phyloP scores from a whole-genome alignment of 345 rosid species.

The Camelina neglecta region DNA sequence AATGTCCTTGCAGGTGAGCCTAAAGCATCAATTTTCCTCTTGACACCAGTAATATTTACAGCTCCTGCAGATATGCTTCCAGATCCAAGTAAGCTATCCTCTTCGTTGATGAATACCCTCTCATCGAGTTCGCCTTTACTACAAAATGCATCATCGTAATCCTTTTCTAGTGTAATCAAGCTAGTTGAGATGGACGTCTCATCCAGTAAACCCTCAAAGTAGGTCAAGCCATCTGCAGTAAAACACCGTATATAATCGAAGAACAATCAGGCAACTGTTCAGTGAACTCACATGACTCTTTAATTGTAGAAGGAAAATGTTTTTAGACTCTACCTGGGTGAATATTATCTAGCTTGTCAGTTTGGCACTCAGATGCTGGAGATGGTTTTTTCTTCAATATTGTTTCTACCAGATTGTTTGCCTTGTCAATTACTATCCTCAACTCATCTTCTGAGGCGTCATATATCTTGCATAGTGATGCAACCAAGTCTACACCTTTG shows the following conservation, averaged over 20 bases:
- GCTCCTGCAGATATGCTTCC: conserved; percentile 60
- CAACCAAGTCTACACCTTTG: conserved; percentile 79
- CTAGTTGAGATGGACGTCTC: conserved; percentile 67
- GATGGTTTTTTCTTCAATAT: conserved; percentile 67
- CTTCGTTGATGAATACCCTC: conserved; percentile 83
- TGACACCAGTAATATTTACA: conserved; percentile 57
- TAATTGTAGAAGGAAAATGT: conserved; percentile 29
- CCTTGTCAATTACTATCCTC: conserved; percentile 67
- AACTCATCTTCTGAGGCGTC: conserved; percentile 86
- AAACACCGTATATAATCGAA: conserved; percentile 3
- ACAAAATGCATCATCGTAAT: conserved; percentile 68
- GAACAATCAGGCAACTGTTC: conserved; percentile 27
- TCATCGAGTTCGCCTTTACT: conserved; percentile 80
- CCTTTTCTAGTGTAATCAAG: conserved; percentile 70
- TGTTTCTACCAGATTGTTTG: conserved; percentile 66
- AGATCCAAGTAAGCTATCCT: conserved; percentile 82
- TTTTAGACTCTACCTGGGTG: conserved; percentile 55
- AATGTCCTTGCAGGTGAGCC: conserved; percentile 84
- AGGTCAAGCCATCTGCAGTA: conserved; percentile 80
- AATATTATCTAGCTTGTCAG: conserved; percentile 67
- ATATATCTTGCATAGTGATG: conserved; percentile 79
- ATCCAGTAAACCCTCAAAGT: conserved; percentile 85
- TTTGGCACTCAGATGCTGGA: conserved; percentile 65
- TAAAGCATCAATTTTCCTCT: conserved; percentile 76
- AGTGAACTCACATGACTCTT: conserved; percentile 17